A percentile compares a stretch with the other conserved stretches of the same genome.
Evolutionary conservation across 441 rosid genomes (phyloP).

Genomic region (Flueggea neowawraea): DNA sequence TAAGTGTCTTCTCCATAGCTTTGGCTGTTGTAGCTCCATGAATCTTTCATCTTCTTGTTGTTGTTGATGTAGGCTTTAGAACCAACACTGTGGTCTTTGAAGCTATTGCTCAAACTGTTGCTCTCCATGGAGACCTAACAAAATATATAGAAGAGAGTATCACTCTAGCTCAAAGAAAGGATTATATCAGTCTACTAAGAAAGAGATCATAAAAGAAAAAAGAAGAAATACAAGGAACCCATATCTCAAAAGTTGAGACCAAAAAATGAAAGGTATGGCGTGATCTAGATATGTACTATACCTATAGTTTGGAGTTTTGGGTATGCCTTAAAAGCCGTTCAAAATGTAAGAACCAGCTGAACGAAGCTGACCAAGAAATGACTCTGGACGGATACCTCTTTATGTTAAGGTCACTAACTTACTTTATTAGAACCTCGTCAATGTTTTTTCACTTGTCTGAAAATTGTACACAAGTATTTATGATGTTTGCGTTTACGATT

Average conservation of each 20-base stretch:
- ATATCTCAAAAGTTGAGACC: constrained; percentile 8
- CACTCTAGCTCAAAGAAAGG: constrained; percentile 8
- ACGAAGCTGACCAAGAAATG: not conserved
- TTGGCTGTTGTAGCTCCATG: constrained; percentile 33
- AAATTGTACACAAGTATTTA: constrained; percentile 13
- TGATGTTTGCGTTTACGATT: constrained; percentile 11
- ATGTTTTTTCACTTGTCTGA: constrained; percentile 19
- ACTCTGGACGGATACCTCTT: constrained; percentile 4
- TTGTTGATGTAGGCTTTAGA: constrained; percentile 16
- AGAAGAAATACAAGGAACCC: not conserved
- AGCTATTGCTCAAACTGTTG: constrained; percentile 48
- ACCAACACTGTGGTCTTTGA: constrained; percentile 37
- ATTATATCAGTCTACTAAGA: constrained; percentile 12
- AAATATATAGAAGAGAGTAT: constrained; percentile 10
- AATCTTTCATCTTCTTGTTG: constrained; percentile 29
- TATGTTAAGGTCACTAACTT: constrained; percentile 26
- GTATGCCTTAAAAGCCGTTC: not conserved
- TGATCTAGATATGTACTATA: not conserved
- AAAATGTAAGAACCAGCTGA: not conserved
- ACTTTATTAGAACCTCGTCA: constrained; percentile 26
- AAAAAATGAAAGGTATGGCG: constrained; percentile 4
- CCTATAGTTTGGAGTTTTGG: not conserved
- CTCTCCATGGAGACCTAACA: constrained; percentile 52
- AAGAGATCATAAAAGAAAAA: not conserved
- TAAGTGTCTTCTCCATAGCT: constrained; percentile 46